phyloP scores from a whole-genome alignment of 495 filamentous ascomycete genomes.

The Melanomma pulvis-pyrius region DNA sequence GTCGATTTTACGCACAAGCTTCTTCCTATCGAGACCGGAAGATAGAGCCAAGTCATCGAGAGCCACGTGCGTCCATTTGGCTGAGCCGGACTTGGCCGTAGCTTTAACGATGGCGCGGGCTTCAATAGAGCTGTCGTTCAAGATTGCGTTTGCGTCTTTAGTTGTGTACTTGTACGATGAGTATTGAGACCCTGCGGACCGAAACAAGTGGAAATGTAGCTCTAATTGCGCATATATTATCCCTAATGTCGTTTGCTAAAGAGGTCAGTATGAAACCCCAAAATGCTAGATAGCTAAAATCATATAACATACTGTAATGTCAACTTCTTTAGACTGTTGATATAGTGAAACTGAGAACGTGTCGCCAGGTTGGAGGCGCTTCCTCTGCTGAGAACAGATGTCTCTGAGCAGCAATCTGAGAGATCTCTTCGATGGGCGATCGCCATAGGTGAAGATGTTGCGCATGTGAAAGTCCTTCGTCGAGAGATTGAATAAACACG shows the following conservation, averaged over 20 bases:
- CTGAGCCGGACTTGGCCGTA: not conserved
- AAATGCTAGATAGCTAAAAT: not conserved
- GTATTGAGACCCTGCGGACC: constrained; percentile 60
- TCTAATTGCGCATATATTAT: constrained; percentile 59
- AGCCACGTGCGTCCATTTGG: constrained; percentile 50
- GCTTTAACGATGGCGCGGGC: not conserved
- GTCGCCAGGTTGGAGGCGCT: constrained; percentile 43
- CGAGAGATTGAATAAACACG: constrained; percentile 59
- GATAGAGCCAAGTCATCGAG: constrained; percentile 43
- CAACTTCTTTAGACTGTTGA: constrained; percentile 50
- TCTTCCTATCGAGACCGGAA: constrained; percentile 41
- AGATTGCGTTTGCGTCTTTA: constrained; percentile 1
- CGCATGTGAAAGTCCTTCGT: constrained; percentile 54
- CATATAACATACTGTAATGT: constrained; percentile 46
- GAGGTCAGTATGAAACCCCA: constrained; percentile 9
- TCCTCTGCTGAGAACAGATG: constrained; percentile 45
- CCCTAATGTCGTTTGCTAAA: constrained; percentile 45
- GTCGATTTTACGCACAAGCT: constrained; percentile 56
- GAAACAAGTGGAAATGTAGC: constrained; percentile 56
- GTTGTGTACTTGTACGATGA: constrained; percentile 53
- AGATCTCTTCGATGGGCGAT: constrained; percentile 55
- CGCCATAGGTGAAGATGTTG: constrained; percentile 59
- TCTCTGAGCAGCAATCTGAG: constrained; percentile 51
- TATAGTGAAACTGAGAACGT: constrained; percentile 52
- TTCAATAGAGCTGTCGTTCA: not conserved